These are phyloP conservation scores for Dendryphion nanum DNA, from an alignment of 2,329 filamentous ascomycete genomes.

Conservation along the genomic window DNA sequence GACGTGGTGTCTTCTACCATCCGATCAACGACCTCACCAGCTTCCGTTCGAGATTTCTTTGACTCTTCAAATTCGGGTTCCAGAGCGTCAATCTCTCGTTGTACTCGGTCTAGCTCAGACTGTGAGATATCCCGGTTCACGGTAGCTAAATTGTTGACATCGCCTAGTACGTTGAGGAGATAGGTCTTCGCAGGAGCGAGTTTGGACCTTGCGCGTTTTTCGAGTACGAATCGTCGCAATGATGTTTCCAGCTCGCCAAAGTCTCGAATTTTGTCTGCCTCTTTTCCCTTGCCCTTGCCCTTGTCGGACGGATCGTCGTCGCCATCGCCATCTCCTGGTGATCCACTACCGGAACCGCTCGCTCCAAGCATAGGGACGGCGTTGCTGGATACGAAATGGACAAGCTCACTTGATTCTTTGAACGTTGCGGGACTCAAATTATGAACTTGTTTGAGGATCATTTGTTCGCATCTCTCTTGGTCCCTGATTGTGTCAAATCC, in stretches of 20 bases:
- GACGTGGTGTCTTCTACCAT: conserved; percentile 83
- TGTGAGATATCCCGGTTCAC: conserved; percentile 88
- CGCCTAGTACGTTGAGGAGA: conserved; percentile 86
- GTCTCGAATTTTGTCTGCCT: conserved; percentile 77
- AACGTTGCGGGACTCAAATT: conserved; percentile 87
- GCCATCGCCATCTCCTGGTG: conserved; percentile 34
- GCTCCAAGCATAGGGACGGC: conserved; percentile 74
- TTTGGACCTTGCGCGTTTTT: conserved; percentile 93
- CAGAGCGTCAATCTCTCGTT: conserved; percentile 73
- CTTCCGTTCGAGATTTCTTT: conserved; percentile 73
- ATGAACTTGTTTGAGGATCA: conserved; percentile 86
- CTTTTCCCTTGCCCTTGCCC: conserved; percentile 70
- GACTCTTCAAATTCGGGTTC: conserved; percentile 84
- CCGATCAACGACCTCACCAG: conserved; percentile 76
- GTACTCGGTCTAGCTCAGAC: conserved; percentile 79
- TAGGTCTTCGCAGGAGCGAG: conserved; percentile 95
- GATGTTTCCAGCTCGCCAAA: conserved; percentile 90
- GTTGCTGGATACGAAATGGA: conserved; percentile 98
- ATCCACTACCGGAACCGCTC: conserved; percentile 27
- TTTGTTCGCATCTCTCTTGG: conserved; percentile 85
- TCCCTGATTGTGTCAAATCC: conserved; percentile 93
- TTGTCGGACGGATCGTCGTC: conserved; percentile 47
- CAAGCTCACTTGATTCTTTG: conserved; percentile 88
- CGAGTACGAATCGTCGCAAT: conserved; percentile 86
- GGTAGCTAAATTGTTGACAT: conserved; percentile 76